A percentile compares a stretch with the other conserved stretches of the same genome.
Evolutionary conservation across 2,329 filamentous ascomycete genomes (phyloP).

Genomic region (Alternaria sp.): DNA sequence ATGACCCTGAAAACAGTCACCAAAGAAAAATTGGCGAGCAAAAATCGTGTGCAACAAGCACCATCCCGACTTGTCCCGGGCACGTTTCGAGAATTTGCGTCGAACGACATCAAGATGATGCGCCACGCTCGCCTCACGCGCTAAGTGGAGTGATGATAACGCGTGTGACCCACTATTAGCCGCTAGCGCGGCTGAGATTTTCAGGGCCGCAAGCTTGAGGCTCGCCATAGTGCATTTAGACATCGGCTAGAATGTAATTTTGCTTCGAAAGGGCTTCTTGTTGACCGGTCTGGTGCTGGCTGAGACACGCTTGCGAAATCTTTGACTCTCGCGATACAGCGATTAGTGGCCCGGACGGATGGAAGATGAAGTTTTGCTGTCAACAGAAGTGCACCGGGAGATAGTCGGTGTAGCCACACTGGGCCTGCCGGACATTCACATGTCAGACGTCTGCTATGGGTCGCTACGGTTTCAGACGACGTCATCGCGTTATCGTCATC

Average conservation of each 20-base stretch:
- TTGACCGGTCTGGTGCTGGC: not conserved
- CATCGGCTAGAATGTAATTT: not conserved
- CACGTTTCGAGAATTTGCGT: slow-evolving; percentile 21
- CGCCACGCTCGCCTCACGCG: slow-evolving; percentile 28
- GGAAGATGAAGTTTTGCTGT: slow-evolving; percentile 3
- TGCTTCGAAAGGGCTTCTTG: not conserved
- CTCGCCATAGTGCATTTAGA: slow-evolving; percentile 8
- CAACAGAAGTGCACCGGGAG: not conserved
- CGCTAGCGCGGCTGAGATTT: slow-evolving; percentile 35
- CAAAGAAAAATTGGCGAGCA: slow-evolving; percentile 28
- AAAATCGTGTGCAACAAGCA: slow-evolving; percentile 18
- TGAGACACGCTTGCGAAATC: not conserved
- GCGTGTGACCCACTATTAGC: slow-evolving; percentile 36
- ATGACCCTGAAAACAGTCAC: slow-evolving; percentile 15
- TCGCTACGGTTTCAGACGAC: not conserved
- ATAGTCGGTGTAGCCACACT: not conserved
- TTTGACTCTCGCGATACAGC: not conserved
- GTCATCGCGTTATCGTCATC: slow-evolving; percentile 10
- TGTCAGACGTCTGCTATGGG: slow-evolving; percentile 1
- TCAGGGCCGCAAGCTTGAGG: slow-evolving; percentile 25
- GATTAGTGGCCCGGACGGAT: slow-evolving; percentile 6
- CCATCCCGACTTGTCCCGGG: slow-evolving; percentile 32
- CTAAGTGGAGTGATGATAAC: slow-evolving; percentile 36
- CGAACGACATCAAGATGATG: slow-evolving; percentile 36
- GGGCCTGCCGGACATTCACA: not conserved